Evolutionary conservation across 257 asterid species (phyloP), one percentile per base, ranked within the genome.

Genomic region (Salvia rosmarinus): DNA sequence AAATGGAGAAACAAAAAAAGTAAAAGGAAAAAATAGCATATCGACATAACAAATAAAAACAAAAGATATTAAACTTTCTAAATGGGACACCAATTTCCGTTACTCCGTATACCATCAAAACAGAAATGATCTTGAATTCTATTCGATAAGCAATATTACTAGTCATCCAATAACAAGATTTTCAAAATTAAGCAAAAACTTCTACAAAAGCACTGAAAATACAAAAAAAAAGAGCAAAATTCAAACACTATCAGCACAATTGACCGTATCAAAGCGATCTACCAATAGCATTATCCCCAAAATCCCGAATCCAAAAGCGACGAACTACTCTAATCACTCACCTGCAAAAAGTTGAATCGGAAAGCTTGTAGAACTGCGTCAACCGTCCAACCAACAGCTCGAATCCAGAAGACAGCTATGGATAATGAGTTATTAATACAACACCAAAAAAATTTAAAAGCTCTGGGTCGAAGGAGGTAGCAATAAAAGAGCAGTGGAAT

Each of bases 231-330:
- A 3, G 10, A 42, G 39, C 70, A 67, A 47, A 71, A 34, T 40
- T 30, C 62, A 74, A 68, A 44, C 67, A 56, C 67, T n/a, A 49
- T 63, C 70, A 73, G 39, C 80, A 42, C 50, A 67, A 65, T 42
- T n/a, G 71, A 70, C 75, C 71, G 14, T 54, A 78, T 77, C 83
- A 59, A 67, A 59, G 80, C 76, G 85, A 80, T 79, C 79, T 78
- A 76, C 32, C 12, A 17, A 58, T 44, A 77, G 50, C 65, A 65
- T 25, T 9, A 16, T 43, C 51, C 68, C 40, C 62, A 1, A 12
- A 71, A 51, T 44, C 71, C 59, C 19, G 50, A 76, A 73, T 54
- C 69, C 68, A 70, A 60, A 52, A 60, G 50, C 64, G 64, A 54
- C 49, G 13, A 44, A 72, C 9, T 14, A 14, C 14, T 17, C 16